phyloP scores from a whole-genome alignment of 805 yeast species.

The Candida piceae region DNA sequence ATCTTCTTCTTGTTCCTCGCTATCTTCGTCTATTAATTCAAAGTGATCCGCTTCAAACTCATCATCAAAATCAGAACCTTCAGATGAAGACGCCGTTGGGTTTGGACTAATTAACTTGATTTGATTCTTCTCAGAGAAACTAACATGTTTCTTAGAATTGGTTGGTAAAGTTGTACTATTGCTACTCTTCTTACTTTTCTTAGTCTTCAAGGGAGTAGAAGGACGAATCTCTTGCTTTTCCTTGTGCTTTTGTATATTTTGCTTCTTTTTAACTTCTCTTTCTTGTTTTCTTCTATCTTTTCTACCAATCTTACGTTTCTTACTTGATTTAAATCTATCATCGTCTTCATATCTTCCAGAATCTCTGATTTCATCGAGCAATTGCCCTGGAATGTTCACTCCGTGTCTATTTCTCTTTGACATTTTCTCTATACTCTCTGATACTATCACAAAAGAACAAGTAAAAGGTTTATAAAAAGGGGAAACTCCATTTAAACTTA shows the following conservation, averaged over 20 bases:
- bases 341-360: constrained; percentile 32
- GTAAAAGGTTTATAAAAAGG: not conserved
- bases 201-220: too few species aligned
- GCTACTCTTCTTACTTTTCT: too few species aligned
- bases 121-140: constrained; percentile 15
- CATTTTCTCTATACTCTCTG: too few species aligned
- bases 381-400: constrained; percentile 38
- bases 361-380: constrained; percentile 37
- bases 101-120: constrained; percentile 8
- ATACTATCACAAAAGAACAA: too few species aligned
- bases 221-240: not conserved
- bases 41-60: constrained; percentile 9
- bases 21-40: constrained; percentile 3
- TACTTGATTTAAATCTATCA: constrained; percentile 24
- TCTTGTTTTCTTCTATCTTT: constrained; percentile 37
- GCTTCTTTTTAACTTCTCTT: constrained; percentile 30
- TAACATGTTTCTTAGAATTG: constrained; percentile 14
- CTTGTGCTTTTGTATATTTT: constrained; percentile 3
- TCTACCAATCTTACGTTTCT: constrained; percentile 25
- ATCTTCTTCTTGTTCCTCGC: constrained; percentile 8
- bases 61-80: constrained; percentile 6
- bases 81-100: not conserved
- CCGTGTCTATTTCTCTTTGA: constrained; percentile 25
- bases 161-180: constrained; percentile 1
- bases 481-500: not conserved